Percentiles rank a stretch among this genome's conserved stretches.
Evolutionary conservation across 257 asterid genomes (phyloP).

Genomic region (Solanum megistacrolobum): DNA sequence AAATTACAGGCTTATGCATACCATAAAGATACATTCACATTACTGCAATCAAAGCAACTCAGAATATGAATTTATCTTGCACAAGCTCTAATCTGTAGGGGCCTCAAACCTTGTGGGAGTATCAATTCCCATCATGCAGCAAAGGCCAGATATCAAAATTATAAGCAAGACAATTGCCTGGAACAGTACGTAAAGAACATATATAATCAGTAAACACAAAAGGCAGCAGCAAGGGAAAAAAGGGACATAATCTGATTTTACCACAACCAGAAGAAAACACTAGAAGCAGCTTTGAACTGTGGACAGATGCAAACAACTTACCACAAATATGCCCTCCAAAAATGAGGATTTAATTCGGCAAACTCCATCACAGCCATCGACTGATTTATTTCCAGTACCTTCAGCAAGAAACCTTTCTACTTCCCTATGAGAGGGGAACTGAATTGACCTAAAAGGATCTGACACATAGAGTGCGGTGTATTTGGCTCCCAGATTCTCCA

Average conservation of each 20-base stretch:
- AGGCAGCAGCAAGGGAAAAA: background rate
- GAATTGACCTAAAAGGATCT: constrained; percentile 53
- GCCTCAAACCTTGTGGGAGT: constrained; percentile 94
- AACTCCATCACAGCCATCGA: constrained; percentile 71
- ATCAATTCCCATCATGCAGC: constrained; percentile 98
- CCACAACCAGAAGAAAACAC: background rate
- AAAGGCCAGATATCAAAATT: constrained; percentile 88
- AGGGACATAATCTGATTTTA: background rate
- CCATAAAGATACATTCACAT: background rate
- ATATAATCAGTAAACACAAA: background rate
- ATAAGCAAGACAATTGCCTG: constrained; percentile 87
- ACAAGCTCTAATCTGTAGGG: constrained; percentile 42
- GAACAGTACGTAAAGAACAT: constrained; percentile 5
- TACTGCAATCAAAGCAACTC: background rate
- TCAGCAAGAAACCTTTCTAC: constrained; percentile 86
- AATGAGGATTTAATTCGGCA: constrained; percentile 89
- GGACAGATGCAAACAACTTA: constrained; percentile 22
- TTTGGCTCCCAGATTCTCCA: constrained; percentile 61
- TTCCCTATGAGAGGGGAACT: constrained; percentile 30
- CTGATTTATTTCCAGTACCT: constrained; percentile 44
- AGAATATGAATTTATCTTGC: background rate
- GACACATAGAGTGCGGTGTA: constrained; percentile 68
- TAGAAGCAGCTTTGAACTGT: background rate
- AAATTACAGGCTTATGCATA: constrained; percentile 5
- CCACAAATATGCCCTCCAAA: constrained; percentile 86